Conservation (phyloP, 129 eudicot species). For the Scalesia atractyloides region DNA sequence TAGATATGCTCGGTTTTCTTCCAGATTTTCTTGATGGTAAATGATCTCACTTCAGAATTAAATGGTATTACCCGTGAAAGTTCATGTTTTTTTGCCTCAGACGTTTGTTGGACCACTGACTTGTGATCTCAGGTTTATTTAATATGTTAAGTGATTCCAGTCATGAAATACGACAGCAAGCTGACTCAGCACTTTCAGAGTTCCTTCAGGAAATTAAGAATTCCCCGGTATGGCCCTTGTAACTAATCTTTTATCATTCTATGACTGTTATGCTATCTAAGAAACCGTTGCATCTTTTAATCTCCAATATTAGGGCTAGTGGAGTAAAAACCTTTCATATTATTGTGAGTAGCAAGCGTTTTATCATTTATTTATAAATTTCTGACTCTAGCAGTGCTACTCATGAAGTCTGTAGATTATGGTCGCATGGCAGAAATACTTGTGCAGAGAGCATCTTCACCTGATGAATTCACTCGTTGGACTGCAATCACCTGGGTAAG, state of each 20-base stretch:
- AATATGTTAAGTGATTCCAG: constrained; percentile 98
- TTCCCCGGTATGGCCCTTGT: constrained; percentile 69
- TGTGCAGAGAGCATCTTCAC: constrained; percentile 91
- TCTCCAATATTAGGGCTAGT: not conserved
- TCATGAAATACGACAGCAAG: constrained; percentile 96
- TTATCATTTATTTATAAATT: constrained; percentile 38
- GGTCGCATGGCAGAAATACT: constrained; percentile 99
- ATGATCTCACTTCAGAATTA: constrained; percentile 33
- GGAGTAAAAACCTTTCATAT: constrained; percentile 12
- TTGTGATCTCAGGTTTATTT: constrained; percentile 73
- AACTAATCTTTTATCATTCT: constrained; percentile 5
- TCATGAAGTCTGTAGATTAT: constrained; percentile 98
- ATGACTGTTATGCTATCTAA: constrained; percentile 17
- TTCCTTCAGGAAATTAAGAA: constrained; percentile 97
- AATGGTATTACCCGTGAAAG: constrained; percentile 22
- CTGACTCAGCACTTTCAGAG: constrained; percentile 95
- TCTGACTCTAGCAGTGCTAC: constrained; percentile 63
- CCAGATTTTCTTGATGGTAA: constrained; percentile 99
- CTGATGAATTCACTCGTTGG: constrained; percentile 90
- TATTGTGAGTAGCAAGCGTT: constrained; percentile 36
- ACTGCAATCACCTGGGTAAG: constrained; percentile 98
- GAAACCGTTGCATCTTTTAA: constrained; percentile 1
- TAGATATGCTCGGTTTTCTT: constrained; percentile 96
- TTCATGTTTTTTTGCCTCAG: constrained; percentile 19
- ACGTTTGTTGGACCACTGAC: constrained; percentile 28